Evolutionary conservation across 2,329 filamentous ascomycete species (phyloP).

Genomic region (Leptographium procerum): DNA sequence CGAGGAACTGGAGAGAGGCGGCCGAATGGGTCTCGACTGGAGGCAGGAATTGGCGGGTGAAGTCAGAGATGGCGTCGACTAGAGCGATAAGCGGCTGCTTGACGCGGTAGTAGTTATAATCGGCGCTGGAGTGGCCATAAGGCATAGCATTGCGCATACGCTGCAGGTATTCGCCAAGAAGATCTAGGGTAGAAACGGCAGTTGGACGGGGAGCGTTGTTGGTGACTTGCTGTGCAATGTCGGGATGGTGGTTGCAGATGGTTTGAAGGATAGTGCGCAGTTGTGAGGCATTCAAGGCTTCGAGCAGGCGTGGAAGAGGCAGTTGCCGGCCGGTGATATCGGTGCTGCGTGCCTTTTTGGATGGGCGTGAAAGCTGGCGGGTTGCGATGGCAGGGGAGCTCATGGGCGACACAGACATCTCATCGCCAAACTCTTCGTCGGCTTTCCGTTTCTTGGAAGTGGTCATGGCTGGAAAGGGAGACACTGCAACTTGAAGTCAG

Average conservation of each 20-base stretch:
- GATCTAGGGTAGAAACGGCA: slow-evolving; percentile 65
- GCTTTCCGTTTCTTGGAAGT: slow-evolving; percentile 72
- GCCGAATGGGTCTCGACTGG: slow-evolving; percentile 79
- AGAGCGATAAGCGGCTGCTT: slow-evolving; percentile 69
- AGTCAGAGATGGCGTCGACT: slow-evolving; percentile 83
- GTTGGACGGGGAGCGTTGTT: slow-evolving; percentile 78
- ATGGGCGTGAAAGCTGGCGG: slow-evolving; percentile 53
- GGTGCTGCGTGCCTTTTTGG: slow-evolving; percentile 51
- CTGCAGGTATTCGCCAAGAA: slow-evolving; percentile 72
- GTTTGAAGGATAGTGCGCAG: slow-evolving; percentile 78
- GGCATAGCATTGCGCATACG: slow-evolving; percentile 71
- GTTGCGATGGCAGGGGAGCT: slow-evolving; percentile 66
- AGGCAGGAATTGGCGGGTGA: slow-evolving; percentile 89
- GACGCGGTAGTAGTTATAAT: slow-evolving; percentile 92
- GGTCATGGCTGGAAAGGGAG: slow-evolving; percentile 42
- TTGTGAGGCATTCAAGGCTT: slow-evolving; percentile 79
- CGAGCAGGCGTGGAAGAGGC: slow-evolving; percentile 62
- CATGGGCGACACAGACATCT: slow-evolving; percentile 83
- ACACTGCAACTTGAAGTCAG: slow-evolving; percentile 22
- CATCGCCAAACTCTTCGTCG: slow-evolving; percentile 66
- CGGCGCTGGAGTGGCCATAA: slow-evolving; percentile 72
- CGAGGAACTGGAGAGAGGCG: slow-evolving; percentile 74
- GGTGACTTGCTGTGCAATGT: slow-evolving; percentile 75
- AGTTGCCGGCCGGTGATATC: slow-evolving; percentile 53
- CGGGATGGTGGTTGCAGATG: slow-evolving; percentile 81